Evolutionary conservation across 2,329 filamentous ascomycete species (phyloP), one percentile per base, ranked within the genome.

Genomic region (Botrytis porri): DNA sequence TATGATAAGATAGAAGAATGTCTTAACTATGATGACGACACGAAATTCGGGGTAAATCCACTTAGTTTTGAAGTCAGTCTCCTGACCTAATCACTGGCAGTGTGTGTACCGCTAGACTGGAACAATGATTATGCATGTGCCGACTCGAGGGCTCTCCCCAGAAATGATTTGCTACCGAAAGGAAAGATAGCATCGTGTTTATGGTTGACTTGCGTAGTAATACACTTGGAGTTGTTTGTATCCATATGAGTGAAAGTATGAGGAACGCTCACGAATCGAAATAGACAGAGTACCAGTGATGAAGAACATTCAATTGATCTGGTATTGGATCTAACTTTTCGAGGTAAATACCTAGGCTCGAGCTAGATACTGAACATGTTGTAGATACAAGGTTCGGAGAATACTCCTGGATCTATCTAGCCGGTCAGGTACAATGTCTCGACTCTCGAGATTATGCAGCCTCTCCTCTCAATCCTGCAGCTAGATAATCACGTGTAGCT

Each of bases 61-160:
- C 22, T 57, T 60, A 22, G 22, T 25, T 67, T 6, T 41, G 14
- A 60, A 29, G 59, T 20, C 41, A 32, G 65, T 72, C 63, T 69
- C 48, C 54, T 69, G 70, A 69, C 63, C 10, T 51, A 32, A 59
- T 69, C 70, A 72, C 16, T 32, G 69, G 35, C 18, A 57, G 60
- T 29, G 29, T 35, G 57, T 48, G 39, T 48, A 22, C 32, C 14
- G 43, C n/a, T 18, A 25, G 43, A 37, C 37, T 39, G n/a, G 32
- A 59, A 20, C 54, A 45, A 45, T 39, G 16, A 32, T 43, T 45
- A 67, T n/a, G 16, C 43, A 43, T 43, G 32, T 37, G 16, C 22
- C 29, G 25, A 57, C 32, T 18, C 51, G 51, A 60, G 29, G 18
- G n/a, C 18, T 48, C 41, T 54, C 41, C 61, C 54, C 39, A 10